Evolutionary conservation across 2,329 filamentous ascomycete genomes (phyloP), one percentile per base, ranked within the genome.

Genomic region (Fusarium sp.): DNA sequence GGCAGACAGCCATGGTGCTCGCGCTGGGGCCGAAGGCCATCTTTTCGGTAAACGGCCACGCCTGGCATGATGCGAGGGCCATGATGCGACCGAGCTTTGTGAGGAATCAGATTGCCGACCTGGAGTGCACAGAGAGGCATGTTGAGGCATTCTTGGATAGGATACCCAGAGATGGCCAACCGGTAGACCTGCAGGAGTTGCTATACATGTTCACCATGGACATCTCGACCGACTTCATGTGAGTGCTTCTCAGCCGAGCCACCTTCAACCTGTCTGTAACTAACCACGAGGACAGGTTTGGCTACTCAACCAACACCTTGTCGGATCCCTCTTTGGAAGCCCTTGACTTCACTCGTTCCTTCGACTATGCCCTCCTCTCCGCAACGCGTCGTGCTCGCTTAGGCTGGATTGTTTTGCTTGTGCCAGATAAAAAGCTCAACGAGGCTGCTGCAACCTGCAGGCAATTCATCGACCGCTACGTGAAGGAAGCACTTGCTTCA

Each of bases 81-180:
- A 82, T 90, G 75, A 83, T 91, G 22, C 82, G 88, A 18, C 89
- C 89, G 0, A 85, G 86, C 72, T 90, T 90, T 70, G 84, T 86
- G 20, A 82, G 86, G 20, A 84, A 88, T 68, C 87, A 89, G 79
- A 84, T 90, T 38, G 91, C 92, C 38, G 92, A 96, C 80, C 85
- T 96, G 27, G 86, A 91, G 40, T 90, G 91, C 54, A 91, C 95
- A 74, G 93, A 95, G 79, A 85, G 86, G 20, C 93, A 96, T 80
- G 87, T 94, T 14, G 84, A 88, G 64, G 86, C 89, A 42, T 84
- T 92, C 50, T 83, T 95, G 61, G 82, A 88, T 33, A 85, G 86
- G 6, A 87, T 95, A 6, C 91, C 91, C 0, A 81, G 78, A 14
- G 86, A 91, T 76, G 87, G 89, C 58, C 80, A 81, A 3, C 85